A percentile compares a stretch with the other conserved stretches of the same genome.
Conservation (phyloP, 1,284 basidiomycete species). For the Puccinia hordei region DNA sequence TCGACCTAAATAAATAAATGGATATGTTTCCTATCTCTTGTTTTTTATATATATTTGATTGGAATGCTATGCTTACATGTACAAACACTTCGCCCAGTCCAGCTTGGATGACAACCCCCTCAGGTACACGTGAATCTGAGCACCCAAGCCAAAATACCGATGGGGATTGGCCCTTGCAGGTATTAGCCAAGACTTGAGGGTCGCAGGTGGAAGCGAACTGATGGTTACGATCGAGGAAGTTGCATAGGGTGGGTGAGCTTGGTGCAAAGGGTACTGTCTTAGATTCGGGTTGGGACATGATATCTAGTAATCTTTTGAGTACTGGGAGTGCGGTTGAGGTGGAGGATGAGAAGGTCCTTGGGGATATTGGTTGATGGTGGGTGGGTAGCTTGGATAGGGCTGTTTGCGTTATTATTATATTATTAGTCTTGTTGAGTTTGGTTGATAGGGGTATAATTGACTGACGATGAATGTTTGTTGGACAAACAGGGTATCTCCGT, state of each 20-base stretch:
- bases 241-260: constrained; percentile 9
- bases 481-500: too few species aligned
- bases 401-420: too few species aligned
- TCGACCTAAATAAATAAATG: too few species aligned
- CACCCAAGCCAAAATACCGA: constrained; percentile 77
- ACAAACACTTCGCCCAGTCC: constrained; percentile 43
- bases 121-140: constrained; percentile 70
- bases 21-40: background rate
- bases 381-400: background rate
- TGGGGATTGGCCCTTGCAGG: constrained; percentile 70
- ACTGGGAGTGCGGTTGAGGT: background rate
- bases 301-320: background rate
- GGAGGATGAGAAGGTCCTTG: constrained; percentile 3
- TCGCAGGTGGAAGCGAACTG: constrained; percentile 58
- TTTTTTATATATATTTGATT: background rate
- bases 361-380: background rate
- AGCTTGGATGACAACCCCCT: constrained; percentile 55
- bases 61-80: constrained; percentile 27
- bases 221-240: constrained; percentile 40
- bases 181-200: constrained; percentile 68
- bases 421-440: too few species aligned
- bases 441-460: too few species aligned
- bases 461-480: too few species aligned
- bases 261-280: constrained; percentile 11
- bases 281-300: constrained; percentile 15